These are phyloP conservation scores for Lotus japonicus DNA, from an alignment of 306 rosid species.

Conservation along the genomic window DNA sequence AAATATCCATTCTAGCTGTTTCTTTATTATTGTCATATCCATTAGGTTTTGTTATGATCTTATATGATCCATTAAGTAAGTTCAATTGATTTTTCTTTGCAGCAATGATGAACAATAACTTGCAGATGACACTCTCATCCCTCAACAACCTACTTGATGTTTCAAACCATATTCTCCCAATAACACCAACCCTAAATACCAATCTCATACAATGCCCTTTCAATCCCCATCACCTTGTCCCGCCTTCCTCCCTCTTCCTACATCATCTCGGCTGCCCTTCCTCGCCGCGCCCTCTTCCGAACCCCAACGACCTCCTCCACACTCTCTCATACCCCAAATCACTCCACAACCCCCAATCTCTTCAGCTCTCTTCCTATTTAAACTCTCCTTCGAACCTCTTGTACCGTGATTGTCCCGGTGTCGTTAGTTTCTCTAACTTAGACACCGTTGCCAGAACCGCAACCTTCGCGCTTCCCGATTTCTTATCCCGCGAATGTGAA, in stretches of 20 bases:
- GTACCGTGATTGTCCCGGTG: conserved; percentile 63
- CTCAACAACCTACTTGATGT: conserved; percentile 38
- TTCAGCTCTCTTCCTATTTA: conserved; percentile 45
- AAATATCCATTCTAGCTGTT: too few species aligned
- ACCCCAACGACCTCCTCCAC: conserved; percentile 18
- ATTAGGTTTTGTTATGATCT: too few species aligned
- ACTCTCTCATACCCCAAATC: conserved; percentile 47
- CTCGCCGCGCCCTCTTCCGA: conserved; percentile 36
- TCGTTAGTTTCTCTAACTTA: conserved; percentile 30
- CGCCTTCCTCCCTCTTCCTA: conserved; percentile 48
- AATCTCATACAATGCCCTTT: conserved; percentile 44
- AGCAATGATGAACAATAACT: not conserved
- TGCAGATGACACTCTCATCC: conserved; percentile 31
- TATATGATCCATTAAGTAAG: too few species aligned
- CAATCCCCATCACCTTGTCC: conserved; percentile 51
- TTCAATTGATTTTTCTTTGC: not conserved
- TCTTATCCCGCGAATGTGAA: conserved; percentile 45
- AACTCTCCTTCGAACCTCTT: conserved; percentile 42
- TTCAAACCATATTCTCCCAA: conserved; percentile 25
- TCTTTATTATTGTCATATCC: too few species aligned
- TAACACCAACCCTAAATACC: conserved; percentile 9
- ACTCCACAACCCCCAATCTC: conserved; percentile 18
- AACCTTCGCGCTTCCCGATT: conserved; percentile 45
- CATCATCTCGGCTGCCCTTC: conserved; percentile 65
- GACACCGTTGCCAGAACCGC: conserved; percentile 20